Evolutionary conservation across 345 rosid species (phyloP), one percentile per base, ranked within the genome.

Genomic region (Bretschneidera sinensis): DNA sequence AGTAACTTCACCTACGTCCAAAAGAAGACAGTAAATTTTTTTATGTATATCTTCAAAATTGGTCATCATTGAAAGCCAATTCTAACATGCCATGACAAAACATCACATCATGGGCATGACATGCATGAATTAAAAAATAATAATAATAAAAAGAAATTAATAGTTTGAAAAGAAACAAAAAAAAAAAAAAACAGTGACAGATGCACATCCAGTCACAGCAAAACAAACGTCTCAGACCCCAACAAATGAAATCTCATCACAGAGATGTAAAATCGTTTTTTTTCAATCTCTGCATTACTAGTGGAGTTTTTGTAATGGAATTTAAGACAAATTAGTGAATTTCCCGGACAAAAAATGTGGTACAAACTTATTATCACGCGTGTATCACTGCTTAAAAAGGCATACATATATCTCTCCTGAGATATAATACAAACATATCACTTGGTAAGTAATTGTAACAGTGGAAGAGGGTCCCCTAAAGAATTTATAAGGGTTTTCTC

Each of bases 51-150:
- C 70, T 61, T 63, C 70, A 55, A 71, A 60, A 57, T 57, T 58
- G n/a, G n/a, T n/a, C n/a, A n/a, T n/a, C n/a, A n/a, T n/a, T n/a
- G n/a, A n/a, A n/a, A n/a, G n/a, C n/a, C n/a, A n/a, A n/a, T n/a
- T n/a, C n/a, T 49, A 58, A 66, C 76, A 74, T 70, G 77, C 56
- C 70, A 70, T 61, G 84, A 81, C 84, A 83, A 75, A 79, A 72
- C 62, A 70, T 78, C 83, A 81, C 74, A 74, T 81, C 83, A 68
- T 67, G 70, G 57, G 20, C 74, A 75, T 68, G 72, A 70, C 76
- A 66, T 74, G 74, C 77, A 72, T 67, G 78, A 56, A 63, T 54
- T 59, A 51, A 68, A 68, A 55, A 60, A 19, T 25, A 17, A 35
- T n/a, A n/a, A n/a, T n/a, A n/a, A n/a, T n/a, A n/a, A n/a, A n/a